These are phyloP conservation scores for Daedaleopsis nitida DNA, from an alignment of 768 basidiomycete genomes.

Conservation along the genomic window DNA sequence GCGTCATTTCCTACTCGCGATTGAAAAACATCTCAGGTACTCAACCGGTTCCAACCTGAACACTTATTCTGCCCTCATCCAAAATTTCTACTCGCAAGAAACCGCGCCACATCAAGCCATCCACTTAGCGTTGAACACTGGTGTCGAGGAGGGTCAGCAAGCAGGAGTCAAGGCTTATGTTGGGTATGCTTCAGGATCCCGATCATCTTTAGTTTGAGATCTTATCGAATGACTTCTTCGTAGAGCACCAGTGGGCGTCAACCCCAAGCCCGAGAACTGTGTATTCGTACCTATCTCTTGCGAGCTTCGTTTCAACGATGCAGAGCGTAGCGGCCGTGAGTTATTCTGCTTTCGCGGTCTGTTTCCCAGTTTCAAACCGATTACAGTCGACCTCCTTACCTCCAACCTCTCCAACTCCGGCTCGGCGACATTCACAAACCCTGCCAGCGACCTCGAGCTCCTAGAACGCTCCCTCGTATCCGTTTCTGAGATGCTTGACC, in stretches of 20 bases:
- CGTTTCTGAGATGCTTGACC: conserved; percentile 79
- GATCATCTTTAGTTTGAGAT: background rate
- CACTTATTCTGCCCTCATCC: conserved; percentile 94
- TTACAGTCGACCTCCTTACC: conserved; percentile 76
- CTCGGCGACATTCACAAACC: conserved; percentile 46
- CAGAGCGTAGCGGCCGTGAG: conserved; percentile 86
- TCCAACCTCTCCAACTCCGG: conserved; percentile 41
- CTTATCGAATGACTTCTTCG: background rate
- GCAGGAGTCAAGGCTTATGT: conserved; percentile 87
- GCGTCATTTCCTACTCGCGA: background rate
- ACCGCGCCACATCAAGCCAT: conserved; percentile 86
- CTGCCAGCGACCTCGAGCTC: conserved; percentile 69
- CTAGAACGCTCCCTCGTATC: conserved; percentile 72
- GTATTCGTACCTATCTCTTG: conserved; percentile 94
- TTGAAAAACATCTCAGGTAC: conserved; percentile 58
- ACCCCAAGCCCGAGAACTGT: conserved; percentile 91
- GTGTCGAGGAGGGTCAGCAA: conserved; percentile 57
- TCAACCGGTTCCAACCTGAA: conserved; percentile 90
- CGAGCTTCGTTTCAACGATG: conserved; percentile 77
- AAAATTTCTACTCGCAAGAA: conserved; percentile 96
- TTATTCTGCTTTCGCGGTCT: conserved; percentile 21
- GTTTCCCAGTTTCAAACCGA: background rate
- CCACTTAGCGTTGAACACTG: conserved; percentile 89
- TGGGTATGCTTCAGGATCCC: conserved; percentile 50
- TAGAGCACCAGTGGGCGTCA: conserved; percentile 87